Percentiles rank a stretch among this genome's conserved stretches.
phyloP scores from a whole-genome alignment of 345 rosid species.

The Microcos paniculata region DNA sequence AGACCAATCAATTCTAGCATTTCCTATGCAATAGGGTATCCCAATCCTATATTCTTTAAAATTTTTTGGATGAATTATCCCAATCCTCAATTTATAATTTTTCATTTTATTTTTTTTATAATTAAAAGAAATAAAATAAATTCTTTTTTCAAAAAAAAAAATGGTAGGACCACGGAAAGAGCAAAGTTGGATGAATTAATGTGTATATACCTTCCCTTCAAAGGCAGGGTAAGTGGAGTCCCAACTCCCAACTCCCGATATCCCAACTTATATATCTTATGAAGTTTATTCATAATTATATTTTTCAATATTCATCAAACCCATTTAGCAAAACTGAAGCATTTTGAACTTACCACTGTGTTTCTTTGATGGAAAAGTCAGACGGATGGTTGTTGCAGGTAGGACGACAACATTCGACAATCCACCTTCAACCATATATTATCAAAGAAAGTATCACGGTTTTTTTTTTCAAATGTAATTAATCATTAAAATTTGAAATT shows the following conservation, averaged over 20 bases:
- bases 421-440: neutral
- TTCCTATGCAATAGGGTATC: too few species aligned
- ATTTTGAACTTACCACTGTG: neutral
- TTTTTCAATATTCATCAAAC: neutral
- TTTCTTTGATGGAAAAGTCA: neutral
- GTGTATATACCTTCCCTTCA: constrained; percentile 18
- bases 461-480: neutral
- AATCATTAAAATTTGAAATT: neutral
- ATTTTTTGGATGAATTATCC: too few species aligned
- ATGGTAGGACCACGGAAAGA: neutral
- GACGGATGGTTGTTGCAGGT: neutral
- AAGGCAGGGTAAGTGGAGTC: constrained; percentile 4
- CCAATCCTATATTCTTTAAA: too few species aligned
- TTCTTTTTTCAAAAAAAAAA: too few species aligned
- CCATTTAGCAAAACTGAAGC: neutral
- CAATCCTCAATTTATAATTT: too few species aligned
- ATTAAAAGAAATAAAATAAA: neutral
- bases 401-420: neutral
- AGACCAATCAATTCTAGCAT: too few species aligned
- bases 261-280: too few species aligned
- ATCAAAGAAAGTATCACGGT: neutral
- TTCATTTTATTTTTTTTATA: neutral
- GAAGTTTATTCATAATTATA: neutral
- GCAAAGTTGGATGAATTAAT: neutral
- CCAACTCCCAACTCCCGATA: constrained; percentile 1